phyloP scores from a whole-genome alignment of 108 stramenopile species.

The Skeletonema marinoi region DNA sequence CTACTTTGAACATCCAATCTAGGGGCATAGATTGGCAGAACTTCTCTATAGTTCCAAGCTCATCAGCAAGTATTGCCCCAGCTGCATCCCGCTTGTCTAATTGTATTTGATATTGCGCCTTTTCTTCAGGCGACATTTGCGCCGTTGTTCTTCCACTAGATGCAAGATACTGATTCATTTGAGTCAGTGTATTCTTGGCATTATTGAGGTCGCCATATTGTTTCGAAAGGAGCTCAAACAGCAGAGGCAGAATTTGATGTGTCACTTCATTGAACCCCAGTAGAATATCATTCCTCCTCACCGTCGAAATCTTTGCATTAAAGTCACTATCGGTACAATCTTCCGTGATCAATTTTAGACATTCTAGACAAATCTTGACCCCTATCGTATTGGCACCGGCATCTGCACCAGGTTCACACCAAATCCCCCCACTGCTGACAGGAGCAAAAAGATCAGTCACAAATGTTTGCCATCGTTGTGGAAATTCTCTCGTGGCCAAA shows the following conservation, averaged over 20 bases:
- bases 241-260: conserved; percentile 60
- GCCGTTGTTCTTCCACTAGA: conserved; percentile 55
- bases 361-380: conserved; percentile 78
- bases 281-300: conserved; percentile 85
- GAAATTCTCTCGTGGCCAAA: conserved; percentile 80
- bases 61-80: conserved; percentile 63
- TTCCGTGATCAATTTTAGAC: conserved; percentile 77
- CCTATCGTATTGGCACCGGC: conserved; percentile 47
- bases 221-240: conserved; percentile 72
- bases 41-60: conserved; percentile 63
- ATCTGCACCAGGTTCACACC: conserved; percentile 46
- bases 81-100: conserved; percentile 35
- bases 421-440: conserved; percentile 58
- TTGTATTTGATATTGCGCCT: conserved; percentile 60
- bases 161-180: conserved; percentile 74
- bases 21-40: conserved; percentile 88
- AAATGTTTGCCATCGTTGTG: conserved; percentile 86
- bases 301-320: conserved; percentile 87
- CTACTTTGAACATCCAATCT: conserved; percentile 70
- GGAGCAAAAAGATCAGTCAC: conserved; percentile 63
- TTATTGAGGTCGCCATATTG: conserved; percentile 60
- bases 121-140: conserved; percentile 78
- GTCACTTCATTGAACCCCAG: conserved; percentile 87
- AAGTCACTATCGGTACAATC: conserved; percentile 93
- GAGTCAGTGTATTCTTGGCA: conserved; percentile 54